phyloP scores from a whole-genome alignment of 2,329 filamentous ascomycete species.

The Amauroascus niger region DNA sequence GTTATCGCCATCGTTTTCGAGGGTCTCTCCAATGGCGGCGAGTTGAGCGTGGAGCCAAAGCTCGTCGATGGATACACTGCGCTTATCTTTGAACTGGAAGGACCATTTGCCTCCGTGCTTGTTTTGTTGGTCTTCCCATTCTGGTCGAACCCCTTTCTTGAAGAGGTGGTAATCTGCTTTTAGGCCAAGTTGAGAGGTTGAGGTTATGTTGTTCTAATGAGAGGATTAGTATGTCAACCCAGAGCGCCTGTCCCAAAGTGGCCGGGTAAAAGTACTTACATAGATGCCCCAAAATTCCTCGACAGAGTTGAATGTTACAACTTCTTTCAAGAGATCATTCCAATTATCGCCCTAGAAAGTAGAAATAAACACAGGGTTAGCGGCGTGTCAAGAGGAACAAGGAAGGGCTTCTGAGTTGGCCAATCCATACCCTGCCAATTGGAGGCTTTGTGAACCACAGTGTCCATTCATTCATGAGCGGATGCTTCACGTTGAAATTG shows the following conservation, averaged over 20 bases:
- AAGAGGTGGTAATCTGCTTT: conserved; percentile 99
- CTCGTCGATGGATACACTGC: conserved; percentile 80
- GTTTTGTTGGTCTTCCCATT: conserved; percentile 98
- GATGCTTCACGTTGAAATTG: conserved; percentile 99
- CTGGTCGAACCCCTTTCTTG: conserved; percentile 91
- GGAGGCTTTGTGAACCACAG: conserved; percentile 99
- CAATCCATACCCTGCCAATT: conserved; percentile 67
- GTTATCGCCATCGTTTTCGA: conserved; percentile 84
- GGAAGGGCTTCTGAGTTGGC: conserved; percentile 3
- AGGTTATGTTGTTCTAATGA: conserved; percentile 88
- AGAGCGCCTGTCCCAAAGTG: background rate
- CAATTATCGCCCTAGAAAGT: conserved; percentile 77
- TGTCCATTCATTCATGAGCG: conserved; percentile 94
- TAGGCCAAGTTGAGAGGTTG: conserved; percentile 85
- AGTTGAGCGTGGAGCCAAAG: conserved; percentile 97
- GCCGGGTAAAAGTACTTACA: conserved; percentile 50
- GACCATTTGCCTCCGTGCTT: conserved; percentile 99
- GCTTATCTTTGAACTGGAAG: conserved; percentile 85
- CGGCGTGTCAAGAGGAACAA: background rate
- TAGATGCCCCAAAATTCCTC: conserved; percentile 99
- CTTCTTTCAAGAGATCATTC: conserved; percentile 95
- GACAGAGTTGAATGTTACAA: conserved; percentile 96
- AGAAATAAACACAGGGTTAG: background rate
- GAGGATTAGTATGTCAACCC: conserved; percentile 1
- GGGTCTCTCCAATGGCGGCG: conserved; percentile 90